These are phyloP conservation scores for Globisporangium solare DNA, from an alignment of 352 stramenopile species.

Conservation along the genomic window DNA sequence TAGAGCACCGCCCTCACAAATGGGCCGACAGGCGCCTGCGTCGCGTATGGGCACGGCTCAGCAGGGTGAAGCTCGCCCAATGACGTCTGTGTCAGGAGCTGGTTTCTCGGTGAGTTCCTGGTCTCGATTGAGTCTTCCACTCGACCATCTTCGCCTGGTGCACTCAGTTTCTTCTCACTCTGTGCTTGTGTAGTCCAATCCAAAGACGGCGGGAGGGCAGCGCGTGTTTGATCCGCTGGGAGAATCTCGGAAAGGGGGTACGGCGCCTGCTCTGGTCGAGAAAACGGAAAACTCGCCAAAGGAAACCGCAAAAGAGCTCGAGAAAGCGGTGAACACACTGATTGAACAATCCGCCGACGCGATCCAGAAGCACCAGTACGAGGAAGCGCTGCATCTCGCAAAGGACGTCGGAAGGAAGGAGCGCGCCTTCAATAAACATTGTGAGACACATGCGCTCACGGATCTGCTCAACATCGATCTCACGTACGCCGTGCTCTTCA, in stretches of 20 bases:
- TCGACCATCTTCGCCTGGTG: neutral
- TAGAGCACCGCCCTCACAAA: conserved; percentile 69
- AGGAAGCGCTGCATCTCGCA: conserved; percentile 84
- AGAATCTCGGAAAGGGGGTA: conserved; percentile 71
- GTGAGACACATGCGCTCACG: conserved; percentile 81
- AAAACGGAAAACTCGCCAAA: conserved; percentile 92
- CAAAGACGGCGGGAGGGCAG: conserved; percentile 59
- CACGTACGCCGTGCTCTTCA: conserved; percentile 94
- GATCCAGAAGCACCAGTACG: conserved; percentile 67
- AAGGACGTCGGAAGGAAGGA: conserved; percentile 89
- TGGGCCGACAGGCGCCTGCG: conserved; percentile 57
- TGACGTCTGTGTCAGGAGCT: conserved; percentile 92
- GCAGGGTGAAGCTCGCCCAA: conserved; percentile 78
- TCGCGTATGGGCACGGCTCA: conserved; percentile 60
- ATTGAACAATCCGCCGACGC: conserved; percentile 89
- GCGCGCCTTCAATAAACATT: conserved; percentile 88
- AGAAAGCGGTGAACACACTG: conserved; percentile 89
- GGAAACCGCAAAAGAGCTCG: conserved; percentile 88
- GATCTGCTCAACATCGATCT: conserved; percentile 93
- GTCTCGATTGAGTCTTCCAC: no score
- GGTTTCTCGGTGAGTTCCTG: conserved; percentile 75
- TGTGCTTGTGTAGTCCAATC: conserved; percentile 55
- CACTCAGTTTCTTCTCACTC: neutral
- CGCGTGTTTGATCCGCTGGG: conserved; percentile 90
- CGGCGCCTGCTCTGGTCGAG: conserved; percentile 79